Base-by-base conservation (phyloP, 805 yeast genomes). In the Zygotorulaspora florentina region DNA sequence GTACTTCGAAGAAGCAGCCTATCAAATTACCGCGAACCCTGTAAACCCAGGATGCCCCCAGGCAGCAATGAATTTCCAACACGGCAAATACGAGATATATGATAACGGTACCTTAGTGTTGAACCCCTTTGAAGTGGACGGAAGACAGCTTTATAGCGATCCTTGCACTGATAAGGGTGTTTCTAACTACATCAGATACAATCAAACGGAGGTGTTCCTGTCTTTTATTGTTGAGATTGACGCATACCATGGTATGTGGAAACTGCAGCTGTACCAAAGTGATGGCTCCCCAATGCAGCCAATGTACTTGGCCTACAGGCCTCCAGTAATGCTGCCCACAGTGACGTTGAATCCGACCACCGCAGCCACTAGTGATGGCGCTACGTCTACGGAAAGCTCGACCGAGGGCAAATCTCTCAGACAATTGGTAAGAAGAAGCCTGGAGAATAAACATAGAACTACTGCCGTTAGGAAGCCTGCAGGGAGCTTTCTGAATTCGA, bases 281-380 rank as follows among this genome's bases (percentile, higher is more conserved):
- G 88, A 84, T 64, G 97, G 97, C 13, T 65, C 86, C 13, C 80
- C 80, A 37, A 67, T 85, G 73, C 91, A 88, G 54, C 98, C 99
- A 0, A 66, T 93, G 58, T 93, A 88, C 67, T 75, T 93, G 65
- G 96, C 95, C 2, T 93, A 90, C 71, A 77, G 78, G 57, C 99
- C 99, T 5, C 95, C 99, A 8, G 75, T 85, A 78, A 93, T 93
- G 99, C 78, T 93, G 49, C 99, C 99, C 17, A 93, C 98, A 0
- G 68, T 64, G 43, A 90, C 97, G 0, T 70, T 93, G 74, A 91
- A 90, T 66, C 99, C 99, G 17, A 86, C 96, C 2, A 71, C 72
- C 36, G 60, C 73, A 6, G 66, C 70, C 31, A 64, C 75, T 9
- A 46, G 64, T 2, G 56, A 60, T 4, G 55, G 59, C 5, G 54